Evolutionary conservation across 2,329 filamentous ascomycete genomes (phyloP).

Genomic region (Botrytis sinoallii): DNA sequence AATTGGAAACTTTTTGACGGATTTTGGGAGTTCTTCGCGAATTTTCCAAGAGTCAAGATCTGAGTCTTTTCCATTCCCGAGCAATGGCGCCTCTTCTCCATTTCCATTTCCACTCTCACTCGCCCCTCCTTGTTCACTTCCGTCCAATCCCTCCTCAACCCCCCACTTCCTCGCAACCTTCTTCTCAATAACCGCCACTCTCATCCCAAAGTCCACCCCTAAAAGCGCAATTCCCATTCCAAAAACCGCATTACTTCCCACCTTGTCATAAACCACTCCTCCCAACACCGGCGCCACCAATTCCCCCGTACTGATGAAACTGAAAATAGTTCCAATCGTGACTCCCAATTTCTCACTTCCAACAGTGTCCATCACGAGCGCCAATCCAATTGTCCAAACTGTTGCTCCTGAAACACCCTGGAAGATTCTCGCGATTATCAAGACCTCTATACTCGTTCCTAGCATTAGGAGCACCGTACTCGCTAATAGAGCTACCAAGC

Average conservation of each 20-base stretch:
- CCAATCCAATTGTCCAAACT: constrained; percentile 72
- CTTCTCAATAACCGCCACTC: constrained; percentile 61
- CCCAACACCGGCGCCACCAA: constrained; percentile 57
- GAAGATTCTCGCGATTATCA: constrained; percentile 61
- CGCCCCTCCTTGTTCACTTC: constrained; percentile 25
- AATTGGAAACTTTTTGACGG: constrained; percentile 46
- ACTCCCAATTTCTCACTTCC: constrained; percentile 58
- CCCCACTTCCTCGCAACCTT: constrained; percentile 48
- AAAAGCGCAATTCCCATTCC: constrained; percentile 53
- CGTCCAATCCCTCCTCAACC: constrained; percentile 26
- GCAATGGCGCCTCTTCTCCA: constrained; percentile 2
- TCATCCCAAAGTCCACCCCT: constrained; percentile 56
- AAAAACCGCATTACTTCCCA: constrained; percentile 58
- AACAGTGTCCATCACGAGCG: constrained; percentile 68
- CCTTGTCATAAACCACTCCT: constrained; percentile 57
- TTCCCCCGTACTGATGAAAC: constrained; percentile 55
- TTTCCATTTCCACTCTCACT: constrained; percentile 22
- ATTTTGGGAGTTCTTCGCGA: not conserved
- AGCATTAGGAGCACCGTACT: constrained; percentile 66
- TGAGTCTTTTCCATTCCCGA: not conserved
- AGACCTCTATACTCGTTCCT: constrained; percentile 56
- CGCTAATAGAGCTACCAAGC: constrained; percentile 54
- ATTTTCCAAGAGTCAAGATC: constrained; percentile 7
- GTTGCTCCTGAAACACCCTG: constrained; percentile 68
- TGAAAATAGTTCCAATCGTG: constrained; percentile 59